A percentile compares a stretch with the other conserved stretches of the same genome.
Evolutionary conservation across 768 basidiomycete genomes (phyloP).

Genomic region (Leccinum obscurum): DNA sequence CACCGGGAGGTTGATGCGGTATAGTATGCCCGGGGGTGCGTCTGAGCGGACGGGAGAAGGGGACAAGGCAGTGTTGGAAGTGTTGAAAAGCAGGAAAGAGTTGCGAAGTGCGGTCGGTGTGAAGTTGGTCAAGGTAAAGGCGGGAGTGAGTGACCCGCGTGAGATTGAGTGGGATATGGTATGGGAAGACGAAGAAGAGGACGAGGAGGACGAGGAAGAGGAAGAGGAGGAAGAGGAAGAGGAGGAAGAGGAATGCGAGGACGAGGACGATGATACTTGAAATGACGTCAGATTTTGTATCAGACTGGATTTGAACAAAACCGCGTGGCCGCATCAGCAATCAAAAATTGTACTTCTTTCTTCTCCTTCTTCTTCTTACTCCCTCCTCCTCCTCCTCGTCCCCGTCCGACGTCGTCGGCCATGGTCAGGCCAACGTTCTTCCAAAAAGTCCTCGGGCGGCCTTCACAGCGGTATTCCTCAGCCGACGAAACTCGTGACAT

Average conservation of each 20-base stretch:
- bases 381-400: slow-evolving; percentile 2
- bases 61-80: slow-evolving; percentile 52
- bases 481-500: slow-evolving; percentile 18
- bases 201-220: slow-evolving; percentile 38
- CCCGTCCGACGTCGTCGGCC: slow-evolving; percentile 12
- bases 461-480: slow-evolving; percentile 59
- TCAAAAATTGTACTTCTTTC: slow-evolving; percentile 1
- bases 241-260: no score
- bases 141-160: slow-evolving; percentile 42
- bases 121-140: slow-evolving; percentile 58
- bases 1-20: slow-evolving; percentile 69
- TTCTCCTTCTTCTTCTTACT: neutral
- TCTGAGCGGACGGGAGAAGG: slow-evolving; percentile 22
- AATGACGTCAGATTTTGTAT: slow-evolving; percentile 26
- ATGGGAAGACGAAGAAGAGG: slow-evolving; percentile 42
- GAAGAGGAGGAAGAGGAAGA: slow-evolving; percentile 7
- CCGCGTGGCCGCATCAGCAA: slow-evolving; percentile 16
- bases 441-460: slow-evolving; percentile 60
- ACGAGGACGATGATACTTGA: neutral
- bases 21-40: slow-evolving; percentile 53
- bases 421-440: slow-evolving; percentile 60
- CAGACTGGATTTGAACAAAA: slow-evolving; percentile 25
- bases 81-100: slow-evolving; percentile 59
- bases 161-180: slow-evolving; percentile 40
- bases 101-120: slow-evolving; percentile 51